A percentile compares a stretch with the other conserved stretches of the same genome.
These are phyloP conservation scores for Vachellia pachyceras DNA, from an alignment of 306 rosid species.

Conservation along the genomic window DNA sequence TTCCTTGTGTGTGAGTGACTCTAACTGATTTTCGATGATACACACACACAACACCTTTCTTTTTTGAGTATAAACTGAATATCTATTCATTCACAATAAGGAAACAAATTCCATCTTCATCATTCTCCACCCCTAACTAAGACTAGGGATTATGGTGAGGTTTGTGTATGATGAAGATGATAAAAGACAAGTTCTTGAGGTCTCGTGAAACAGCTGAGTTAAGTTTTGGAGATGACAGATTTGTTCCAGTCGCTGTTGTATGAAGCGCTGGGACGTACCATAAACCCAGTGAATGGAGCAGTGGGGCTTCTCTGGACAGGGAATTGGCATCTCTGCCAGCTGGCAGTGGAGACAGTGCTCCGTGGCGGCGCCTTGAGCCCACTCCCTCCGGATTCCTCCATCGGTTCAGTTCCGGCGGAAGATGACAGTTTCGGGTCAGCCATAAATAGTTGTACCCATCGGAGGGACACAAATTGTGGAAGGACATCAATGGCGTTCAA, in stretches of 20 bases:
- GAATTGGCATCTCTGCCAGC: conserved; percentile 80
- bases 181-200: too few relatives aligned
- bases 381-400: conserved; percentile 36
- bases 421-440: neutral
- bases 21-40: neutral
- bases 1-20: too few relatives aligned
- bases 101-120: too few relatives aligned
- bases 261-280: conserved; percentile 84
- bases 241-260: conserved; percentile 80
- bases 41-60: neutral
- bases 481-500: conserved; percentile 2
- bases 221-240: conserved; percentile 40
- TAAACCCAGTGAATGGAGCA: conserved; percentile 84
- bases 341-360: conserved; percentile 68
- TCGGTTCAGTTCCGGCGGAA: neutral
- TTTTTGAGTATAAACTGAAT: too few relatives aligned
- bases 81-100: too few relatives aligned
- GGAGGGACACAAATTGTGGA: neutral
- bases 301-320: conserved; percentile 77
- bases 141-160: too few relatives aligned
- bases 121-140: too few relatives aligned
- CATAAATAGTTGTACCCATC: neutral
- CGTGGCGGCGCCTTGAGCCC: conserved; percentile 57
- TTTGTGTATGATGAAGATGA: too few relatives aligned
- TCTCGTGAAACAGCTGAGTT: neutral